A percentile compares a stretch with the other conserved stretches of the same genome.
phyloP scores from a whole-genome alignment of 169 alveolate species.

The Cystoisospora suis region DNA sequence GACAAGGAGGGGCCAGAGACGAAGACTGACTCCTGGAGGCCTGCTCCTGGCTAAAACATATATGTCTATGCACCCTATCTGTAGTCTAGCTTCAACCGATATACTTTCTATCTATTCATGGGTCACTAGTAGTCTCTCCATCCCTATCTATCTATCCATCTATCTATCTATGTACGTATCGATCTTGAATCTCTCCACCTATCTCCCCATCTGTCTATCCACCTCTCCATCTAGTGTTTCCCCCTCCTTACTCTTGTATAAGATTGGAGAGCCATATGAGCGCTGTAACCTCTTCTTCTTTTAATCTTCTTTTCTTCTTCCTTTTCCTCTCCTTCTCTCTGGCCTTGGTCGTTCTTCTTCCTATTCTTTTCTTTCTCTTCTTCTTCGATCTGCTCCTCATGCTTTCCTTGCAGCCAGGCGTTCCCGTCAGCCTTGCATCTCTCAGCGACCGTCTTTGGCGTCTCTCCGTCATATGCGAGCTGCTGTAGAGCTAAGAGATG shows the following conservation, averaged over 20 bases:
- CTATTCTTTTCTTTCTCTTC: neutral
- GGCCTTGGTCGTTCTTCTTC: neutral
- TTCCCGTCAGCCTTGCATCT: conserved; percentile 21
- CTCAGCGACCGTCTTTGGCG: conserved; percentile 65
- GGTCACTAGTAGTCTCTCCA: too few relatives aligned
- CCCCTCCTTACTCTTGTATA: neutral
- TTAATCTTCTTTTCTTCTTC: neutral
- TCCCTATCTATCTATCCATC: too few relatives aligned
- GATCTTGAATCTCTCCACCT: too few relatives aligned
- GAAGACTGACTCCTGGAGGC: too few relatives aligned
- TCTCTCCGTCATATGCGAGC: conserved; percentile 68
- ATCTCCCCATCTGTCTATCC: too few relatives aligned
- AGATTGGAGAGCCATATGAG: conserved; percentile 3
- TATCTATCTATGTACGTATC: too few relatives aligned
- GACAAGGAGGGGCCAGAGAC: too few relatives aligned
- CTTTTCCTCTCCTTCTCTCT: neutral
- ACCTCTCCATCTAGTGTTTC: neutral
- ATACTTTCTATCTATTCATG: too few relatives aligned
- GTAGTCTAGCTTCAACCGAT: too few relatives aligned
- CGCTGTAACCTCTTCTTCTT: neutral
- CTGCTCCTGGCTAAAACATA: too few relatives aligned
- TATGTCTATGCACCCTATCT: too few relatives aligned
- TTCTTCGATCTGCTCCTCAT: conserved; percentile 49
- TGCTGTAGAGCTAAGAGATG: conserved; percentile 70
- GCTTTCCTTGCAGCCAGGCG: conserved; percentile 45